A percentile compares a stretch with the other conserved stretches of the same genome.
These are phyloP conservation scores for Cercis canadensis DNA, from an alignment of 306 rosid genomes.

Conservation along the genomic window DNA sequence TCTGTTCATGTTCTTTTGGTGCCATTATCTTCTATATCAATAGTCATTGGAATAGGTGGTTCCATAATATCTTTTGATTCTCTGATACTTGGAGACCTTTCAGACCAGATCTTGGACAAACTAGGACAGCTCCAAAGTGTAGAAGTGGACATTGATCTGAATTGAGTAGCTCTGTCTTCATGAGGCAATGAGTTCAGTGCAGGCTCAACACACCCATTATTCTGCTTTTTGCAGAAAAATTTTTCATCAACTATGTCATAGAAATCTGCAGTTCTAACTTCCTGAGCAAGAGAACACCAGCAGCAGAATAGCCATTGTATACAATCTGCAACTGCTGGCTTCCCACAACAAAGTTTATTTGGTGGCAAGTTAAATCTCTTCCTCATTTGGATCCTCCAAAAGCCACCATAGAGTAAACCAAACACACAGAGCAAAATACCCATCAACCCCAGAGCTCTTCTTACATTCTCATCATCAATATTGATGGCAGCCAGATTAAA, in stretches of 20 bases:
- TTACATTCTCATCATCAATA: conserved; percentile 46
- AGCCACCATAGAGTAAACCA: conserved; percentile 66
- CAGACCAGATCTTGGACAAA: conserved; percentile 37
- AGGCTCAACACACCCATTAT: background rate
- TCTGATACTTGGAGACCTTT: conserved; percentile 23
- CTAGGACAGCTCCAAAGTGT: conserved; percentile 37
- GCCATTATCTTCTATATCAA: conserved; percentile 32
- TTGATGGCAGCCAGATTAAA: conserved; percentile 53
- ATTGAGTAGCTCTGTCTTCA: conserved; percentile 42
- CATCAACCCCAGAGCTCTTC: conserved; percentile 37
- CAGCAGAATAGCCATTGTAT: conserved; percentile 63
- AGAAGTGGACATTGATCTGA: conserved; percentile 33
- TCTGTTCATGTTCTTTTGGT: conserved; percentile 18
- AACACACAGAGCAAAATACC: conserved; percentile 51
- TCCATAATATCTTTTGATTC: conserved; percentile 39
- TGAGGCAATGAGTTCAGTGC: conserved; percentile 46
- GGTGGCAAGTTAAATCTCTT: conserved; percentile 52
- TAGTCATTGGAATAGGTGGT: conserved; percentile 40
- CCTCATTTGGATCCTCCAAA: conserved; percentile 70
- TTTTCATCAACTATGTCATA: conserved; percentile 46
- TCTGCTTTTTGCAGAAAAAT: conserved; percentile 29
- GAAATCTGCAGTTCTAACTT: conserved; percentile 57
- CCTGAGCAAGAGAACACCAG: conserved; percentile 71
- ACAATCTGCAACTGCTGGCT: conserved; percentile 53
- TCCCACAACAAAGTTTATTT: conserved; percentile 47